Base-by-base conservation (phyloP, 2,329 filamentous ascomycete species). In the Calonectria pauciramosa region DNA sequence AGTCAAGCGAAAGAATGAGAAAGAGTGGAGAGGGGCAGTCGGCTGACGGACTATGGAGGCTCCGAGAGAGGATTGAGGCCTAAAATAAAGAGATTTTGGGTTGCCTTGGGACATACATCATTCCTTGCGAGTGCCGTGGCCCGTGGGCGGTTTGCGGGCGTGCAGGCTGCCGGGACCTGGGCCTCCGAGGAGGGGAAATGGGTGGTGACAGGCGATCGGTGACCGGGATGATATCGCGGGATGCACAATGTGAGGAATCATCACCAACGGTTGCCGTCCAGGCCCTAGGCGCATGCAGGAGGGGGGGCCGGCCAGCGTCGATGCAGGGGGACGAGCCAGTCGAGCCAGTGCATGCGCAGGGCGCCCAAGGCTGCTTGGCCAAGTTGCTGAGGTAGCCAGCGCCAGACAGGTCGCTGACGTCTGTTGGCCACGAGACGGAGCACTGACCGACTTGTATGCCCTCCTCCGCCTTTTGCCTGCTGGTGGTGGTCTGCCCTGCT, bases 1-100 rank as follows among this genome's bases (percentile, higher is more conserved):
- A 64, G 60, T 68, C 65, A 68, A 68, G 65, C 4, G 47, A 23
- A 70, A 70, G 68, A 70, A 70, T 70, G 68, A 65, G 59, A 70
- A 65, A 65, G 68, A 65, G 68, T 70, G 68, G 68, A 34, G 68
- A 64, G 44, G 38, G 28, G 18, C 18, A 60, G 68, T 54, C 56
- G 59, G 68, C 44, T 34, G 47, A 70, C 36, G 34, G 60, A 32
- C 26, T 26, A 64, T 64, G 36, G 18, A 65, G 23, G 32, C 13
- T 28, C 56, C 28, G 52, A 34, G 51, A 30, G 14, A 30, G 51
- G 28, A 54, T 54, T 54, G 28, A 54, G 14, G 52, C 52, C 52
- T 56, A 63, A 28, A 63, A 32, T n/a, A 70, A 52, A 41, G 59
- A 56, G 59, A 54, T 47, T 65, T 71, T 56, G 44, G 49, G n/a